phyloP scores from a whole-genome alignment of 2,329 filamentous ascomycete genomes.

The Rutstroemia sp. region DNA sequence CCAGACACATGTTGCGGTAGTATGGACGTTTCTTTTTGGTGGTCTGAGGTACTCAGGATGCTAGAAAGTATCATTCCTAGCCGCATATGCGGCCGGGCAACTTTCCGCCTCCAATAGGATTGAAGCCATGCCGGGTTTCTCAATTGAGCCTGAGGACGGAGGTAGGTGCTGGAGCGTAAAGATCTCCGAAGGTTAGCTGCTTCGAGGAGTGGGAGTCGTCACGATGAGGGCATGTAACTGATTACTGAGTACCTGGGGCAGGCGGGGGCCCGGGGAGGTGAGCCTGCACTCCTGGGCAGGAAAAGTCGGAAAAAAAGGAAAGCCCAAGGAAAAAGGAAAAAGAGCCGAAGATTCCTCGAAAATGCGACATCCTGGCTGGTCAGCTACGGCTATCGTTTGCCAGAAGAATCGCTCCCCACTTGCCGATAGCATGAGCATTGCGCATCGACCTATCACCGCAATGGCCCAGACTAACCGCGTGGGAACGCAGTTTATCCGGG shows the following conservation, averaged over 20 bases:
- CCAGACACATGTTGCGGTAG: conserved; percentile 6
- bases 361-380: neutral
- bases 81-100: conserved; percentile 3
- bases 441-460: neutral
- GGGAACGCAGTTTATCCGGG: neutral
- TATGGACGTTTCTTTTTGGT: conserved; percentile 2
- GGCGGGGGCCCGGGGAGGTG: neutral
- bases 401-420: neutral
- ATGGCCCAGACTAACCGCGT: neutral
- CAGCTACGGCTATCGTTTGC: neutral
- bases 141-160: neutral
- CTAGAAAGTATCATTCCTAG: conserved; percentile 1
- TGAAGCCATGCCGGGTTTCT: conserved; percentile 1
- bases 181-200: conserved; percentile 3
- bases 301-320: neutral
- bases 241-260: neutral
- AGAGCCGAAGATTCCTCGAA: neutral
- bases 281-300: neutral
- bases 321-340: neutral
- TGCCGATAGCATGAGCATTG: neutral
- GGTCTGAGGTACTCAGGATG: neutral
- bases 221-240: neutral
- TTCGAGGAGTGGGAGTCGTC: neutral
- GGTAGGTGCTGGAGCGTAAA: neutral
- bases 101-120: conserved; percentile 8